Conservation (phyloP, 1,284 basidiomycete species). For the Tetrapyrgos nigripes region DNA sequence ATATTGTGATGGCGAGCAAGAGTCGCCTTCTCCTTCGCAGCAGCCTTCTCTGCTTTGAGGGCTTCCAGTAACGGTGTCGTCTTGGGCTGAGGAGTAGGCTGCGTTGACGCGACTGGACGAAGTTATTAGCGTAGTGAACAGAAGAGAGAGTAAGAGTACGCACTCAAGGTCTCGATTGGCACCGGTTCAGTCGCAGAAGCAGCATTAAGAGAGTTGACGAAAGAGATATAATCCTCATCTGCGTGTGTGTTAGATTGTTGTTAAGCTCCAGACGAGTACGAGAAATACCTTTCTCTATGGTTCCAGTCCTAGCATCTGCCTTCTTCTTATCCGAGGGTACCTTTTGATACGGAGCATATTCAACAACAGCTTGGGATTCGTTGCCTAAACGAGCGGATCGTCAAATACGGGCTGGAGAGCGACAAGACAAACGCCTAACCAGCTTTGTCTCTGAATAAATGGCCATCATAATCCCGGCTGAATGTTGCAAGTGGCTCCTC, state of each 20-base stretch:
- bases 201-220: slow-evolving; percentile 70
- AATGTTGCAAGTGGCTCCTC: slow-evolving; percentile 79
- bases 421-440: slow-evolving; percentile 58
- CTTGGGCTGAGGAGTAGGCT: slow-evolving; percentile 65
- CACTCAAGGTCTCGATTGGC: slow-evolving; percentile 69
- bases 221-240: slow-evolving; percentile 87
- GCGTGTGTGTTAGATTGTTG: slow-evolving; percentile 6
- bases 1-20: slow-evolving; percentile 45
- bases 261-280: background rate
- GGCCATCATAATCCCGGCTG: slow-evolving; percentile 89
- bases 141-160: slow-evolving; percentile 28
- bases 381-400: slow-evolving; percentile 60
- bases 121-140: background rate
- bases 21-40: slow-evolving; percentile 73
- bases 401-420: background rate
- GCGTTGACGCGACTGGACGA: slow-evolving; percentile 61
- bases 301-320: slow-evolving; percentile 69
- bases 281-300: slow-evolving; percentile 75
- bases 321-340: slow-evolving; percentile 79
- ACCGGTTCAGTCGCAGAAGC: slow-evolving; percentile 59
- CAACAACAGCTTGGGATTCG: slow-evolving; percentile 88
- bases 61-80: slow-evolving; percentile 91
- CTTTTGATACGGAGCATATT: slow-evolving; percentile 94
- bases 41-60: slow-evolving; percentile 80
- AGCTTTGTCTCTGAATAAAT: slow-evolving; percentile 90